These are phyloP conservation scores for Stenogyne calaminthoides DNA, from an alignment of 305 asterid species.

Conservation along the genomic window DNA sequence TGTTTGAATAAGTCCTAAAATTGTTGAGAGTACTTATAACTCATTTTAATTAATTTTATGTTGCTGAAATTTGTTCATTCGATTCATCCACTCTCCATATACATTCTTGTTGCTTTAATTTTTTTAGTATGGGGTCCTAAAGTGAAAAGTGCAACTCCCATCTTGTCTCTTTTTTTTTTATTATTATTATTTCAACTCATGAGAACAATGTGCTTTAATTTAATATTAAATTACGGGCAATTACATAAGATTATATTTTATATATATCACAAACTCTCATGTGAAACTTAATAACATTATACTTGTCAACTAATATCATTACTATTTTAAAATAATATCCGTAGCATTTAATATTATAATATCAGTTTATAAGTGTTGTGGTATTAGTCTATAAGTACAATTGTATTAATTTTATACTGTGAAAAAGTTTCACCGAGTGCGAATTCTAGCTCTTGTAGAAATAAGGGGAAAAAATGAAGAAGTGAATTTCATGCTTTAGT, in stretches of 20 bases:
- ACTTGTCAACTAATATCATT: no score
- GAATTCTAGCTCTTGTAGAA: neutral
- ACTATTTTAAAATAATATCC: no score
- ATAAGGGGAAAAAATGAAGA: neutral
- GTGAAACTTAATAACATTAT: no score
- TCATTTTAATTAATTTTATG: neutral
- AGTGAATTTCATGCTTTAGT: neutral
- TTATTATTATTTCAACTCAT: neutral
- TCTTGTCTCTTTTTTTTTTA: neutral
- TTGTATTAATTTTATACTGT: no score
- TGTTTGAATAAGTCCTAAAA: neutral
- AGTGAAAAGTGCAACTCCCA: neutral
- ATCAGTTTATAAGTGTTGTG: no score
- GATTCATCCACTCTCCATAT: neutral
- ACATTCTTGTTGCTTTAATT: neutral
- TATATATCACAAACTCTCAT: no score
- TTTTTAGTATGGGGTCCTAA: neutral
- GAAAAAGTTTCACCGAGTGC: no score
- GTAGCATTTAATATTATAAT: no score
- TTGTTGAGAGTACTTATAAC: neutral
- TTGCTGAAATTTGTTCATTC: slow-evolving; percentile 18
- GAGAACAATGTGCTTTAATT: neutral
- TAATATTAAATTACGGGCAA: neutral
- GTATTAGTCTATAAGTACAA: no score
- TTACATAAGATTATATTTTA: no score